Evolutionary conservation across 495 filamentous ascomycete species (phyloP).

Genomic region (Bryoglossum gracile): DNA sequence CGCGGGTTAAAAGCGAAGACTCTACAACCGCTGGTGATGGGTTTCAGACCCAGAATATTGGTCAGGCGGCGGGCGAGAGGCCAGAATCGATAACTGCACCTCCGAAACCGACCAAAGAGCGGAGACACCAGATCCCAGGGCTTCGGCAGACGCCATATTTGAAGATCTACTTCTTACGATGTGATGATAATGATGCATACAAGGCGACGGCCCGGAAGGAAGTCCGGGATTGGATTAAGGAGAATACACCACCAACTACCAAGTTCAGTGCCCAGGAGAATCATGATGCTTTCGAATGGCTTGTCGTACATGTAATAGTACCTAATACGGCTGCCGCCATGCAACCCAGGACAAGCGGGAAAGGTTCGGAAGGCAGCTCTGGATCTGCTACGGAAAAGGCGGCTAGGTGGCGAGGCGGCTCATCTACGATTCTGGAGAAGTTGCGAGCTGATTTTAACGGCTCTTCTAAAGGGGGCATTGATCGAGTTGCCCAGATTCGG

Average conservation of each 20-base stretch:
- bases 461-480: conserved; percentile 65
- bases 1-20: conserved; percentile 36
- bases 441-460: conserved; percentile 87
- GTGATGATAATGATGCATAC: conserved; percentile 92
- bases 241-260: conserved; percentile 50
- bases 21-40: conserved; percentile 37
- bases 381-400: conserved; percentile 35
- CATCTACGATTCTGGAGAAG: conserved; percentile 81
- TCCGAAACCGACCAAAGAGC: conserved; percentile 42
- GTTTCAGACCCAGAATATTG: conserved; percentile 37
- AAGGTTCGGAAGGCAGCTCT: conserved; percentile 31
- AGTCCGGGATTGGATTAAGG: conserved; percentile 85
- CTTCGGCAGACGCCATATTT: conserved; percentile 90
- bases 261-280: conserved; percentile 48
- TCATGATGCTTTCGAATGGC: conserved; percentile 97
- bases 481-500: conserved; percentile 80
- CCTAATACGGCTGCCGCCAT: conserved; percentile 70
- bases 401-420: conserved; percentile 66
- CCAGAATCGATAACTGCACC: conserved; percentile 14
- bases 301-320: conserved; percentile 85
- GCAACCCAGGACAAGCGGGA: conserved; percentile 48
- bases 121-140: conserved; percentile 92
- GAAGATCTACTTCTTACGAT: conserved; percentile 80
- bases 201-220: conserved; percentile 68
- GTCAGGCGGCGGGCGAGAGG: conserved; percentile 17